Base-by-base conservation (phyloP, 345 rosid genomes). In the Eucalyptus pauciflora region DNA sequence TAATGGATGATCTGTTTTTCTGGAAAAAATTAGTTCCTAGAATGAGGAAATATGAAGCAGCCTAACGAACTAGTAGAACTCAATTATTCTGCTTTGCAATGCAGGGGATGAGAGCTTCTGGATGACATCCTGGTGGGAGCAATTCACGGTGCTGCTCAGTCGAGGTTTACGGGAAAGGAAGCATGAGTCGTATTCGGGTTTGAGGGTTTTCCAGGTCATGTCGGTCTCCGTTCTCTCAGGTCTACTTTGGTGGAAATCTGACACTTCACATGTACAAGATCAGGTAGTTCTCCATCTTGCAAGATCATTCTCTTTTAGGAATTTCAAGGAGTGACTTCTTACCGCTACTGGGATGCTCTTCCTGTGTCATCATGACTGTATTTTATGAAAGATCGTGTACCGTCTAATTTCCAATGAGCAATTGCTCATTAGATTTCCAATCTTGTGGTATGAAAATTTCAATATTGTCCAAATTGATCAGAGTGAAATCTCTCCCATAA, bases 171-270 rank as follows among this genome's bases (percentile, higher is more conserved):
- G 88, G 85, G 98, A 97, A 89, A 94, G 99, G 92, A 95, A 94
- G 87, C 99, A 97, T 15, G 99, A 96, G 91, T 96, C 99, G 0
- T 97, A 92, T 90, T 96, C 99, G 24, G 94, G 95, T n/a, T 93
- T 97, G 31, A 93, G 94, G 94, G 94, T 96, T 90, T 96, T 96
- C 87, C 97, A 96, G 90, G 98, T 96, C 89, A 89, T 96, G 94
- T 96, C 99, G 4, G 99, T 96, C 90, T 92, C 99, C 14, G 86
- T 96, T 67, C 94, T 97, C 80, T 95, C 98, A 41, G 99, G 99
- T 45, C 96, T 96, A 50, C 89, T 97, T 86, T 97, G 99, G 99
- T 97, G 97, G 99, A 94, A 94, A 83, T 94, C 98, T 48, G 92
- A 95, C 85, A 93, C 89, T 76, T 90, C 95, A 31, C 96, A 94